Evolutionary conservation across 208 protist genomes (phyloP).

Genomic region (Wallacemonas rigidus): DNA sequence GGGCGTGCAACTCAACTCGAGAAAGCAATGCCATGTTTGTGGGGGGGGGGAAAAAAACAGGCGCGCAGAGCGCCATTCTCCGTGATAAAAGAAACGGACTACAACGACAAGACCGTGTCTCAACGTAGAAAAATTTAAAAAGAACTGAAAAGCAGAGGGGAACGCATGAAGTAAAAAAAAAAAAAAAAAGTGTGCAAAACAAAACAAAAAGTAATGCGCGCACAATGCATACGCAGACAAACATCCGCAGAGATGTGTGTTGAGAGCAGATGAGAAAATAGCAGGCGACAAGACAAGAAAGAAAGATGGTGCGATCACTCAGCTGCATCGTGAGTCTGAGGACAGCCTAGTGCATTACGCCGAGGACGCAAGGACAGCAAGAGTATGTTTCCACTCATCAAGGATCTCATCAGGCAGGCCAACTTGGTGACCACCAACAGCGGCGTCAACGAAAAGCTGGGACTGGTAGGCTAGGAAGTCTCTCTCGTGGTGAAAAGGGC

Average conservation of each 20-base stretch:
- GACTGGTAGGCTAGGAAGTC: slow-evolving; percentile 26
- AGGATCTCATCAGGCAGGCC: slow-evolving; percentile 39
- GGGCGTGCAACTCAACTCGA: too few relatives aligned
- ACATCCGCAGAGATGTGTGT: neutral
- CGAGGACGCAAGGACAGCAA: slow-evolving; percentile 4
- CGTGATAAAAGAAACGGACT: too few relatives aligned
- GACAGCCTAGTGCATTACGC: neutral
- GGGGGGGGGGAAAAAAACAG: too few relatives aligned
- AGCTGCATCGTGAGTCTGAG: too few relatives aligned
- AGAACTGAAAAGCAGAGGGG: slow-evolving; percentile 14
- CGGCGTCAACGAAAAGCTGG: slow-evolving; percentile 17
- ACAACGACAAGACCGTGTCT: too few relatives aligned
- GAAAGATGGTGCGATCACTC: neutral
- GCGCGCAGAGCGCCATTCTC: too few relatives aligned
- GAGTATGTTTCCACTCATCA: slow-evolving; percentile 27
- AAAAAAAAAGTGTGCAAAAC: slow-evolving; percentile 21
- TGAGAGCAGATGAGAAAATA: slow-evolving; percentile 3
- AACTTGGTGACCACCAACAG: slow-evolving; percentile 30
- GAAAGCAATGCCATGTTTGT: too few relatives aligned
- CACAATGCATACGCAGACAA: too few relatives aligned
- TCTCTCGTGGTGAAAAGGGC: slow-evolving; percentile 13
- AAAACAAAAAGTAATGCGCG: slow-evolving; percentile 10
- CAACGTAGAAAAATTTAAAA: neutral
- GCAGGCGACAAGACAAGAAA: slow-evolving; percentile 2
- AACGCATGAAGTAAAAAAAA: slow-evolving; percentile 20